These are phyloP conservation scores for Colletotrichum aenigma DNA, from an alignment of 2,329 filamentous ascomycete genomes.

Conservation along the genomic window DNA sequence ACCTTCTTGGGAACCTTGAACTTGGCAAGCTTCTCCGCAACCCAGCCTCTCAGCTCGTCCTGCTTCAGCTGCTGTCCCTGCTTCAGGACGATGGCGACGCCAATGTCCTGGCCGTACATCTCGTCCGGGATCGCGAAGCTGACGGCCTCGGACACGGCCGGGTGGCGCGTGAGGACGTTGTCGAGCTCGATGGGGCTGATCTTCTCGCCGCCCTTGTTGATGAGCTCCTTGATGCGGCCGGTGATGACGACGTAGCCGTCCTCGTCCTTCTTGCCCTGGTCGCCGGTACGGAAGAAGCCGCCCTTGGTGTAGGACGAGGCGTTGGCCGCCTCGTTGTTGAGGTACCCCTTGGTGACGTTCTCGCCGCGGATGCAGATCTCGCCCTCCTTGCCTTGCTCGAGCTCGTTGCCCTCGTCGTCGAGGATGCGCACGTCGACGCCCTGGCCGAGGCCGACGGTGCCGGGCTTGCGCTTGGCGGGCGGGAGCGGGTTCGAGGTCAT, in stretches of 20 bases:
- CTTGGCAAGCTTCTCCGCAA: constrained; percentile 73
- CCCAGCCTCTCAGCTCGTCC: constrained; percentile 70
- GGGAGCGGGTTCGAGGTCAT: constrained; percentile 81
- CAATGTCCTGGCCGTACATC: constrained; percentile 83
- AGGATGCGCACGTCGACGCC: constrained; percentile 84
- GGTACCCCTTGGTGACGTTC: constrained; percentile 84
- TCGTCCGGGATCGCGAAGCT: constrained; percentile 85
- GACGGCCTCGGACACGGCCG: constrained; percentile 77
- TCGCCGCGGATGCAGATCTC: constrained; percentile 84
- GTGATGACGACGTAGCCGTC: constrained; percentile 88
- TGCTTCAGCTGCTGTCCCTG: constrained; percentile 59
- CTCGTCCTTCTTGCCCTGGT: constrained; percentile 80
- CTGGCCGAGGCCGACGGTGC: constrained; percentile 82
- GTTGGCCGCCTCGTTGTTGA: constrained; percentile 83
- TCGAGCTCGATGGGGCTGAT: constrained; percentile 89
- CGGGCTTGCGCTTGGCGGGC: constrained; percentile 75
- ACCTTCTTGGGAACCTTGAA: constrained; percentile 89
- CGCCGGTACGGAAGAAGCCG: constrained; percentile 88
- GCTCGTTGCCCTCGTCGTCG: constrained; percentile 69
- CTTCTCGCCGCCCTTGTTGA: constrained; percentile 90
- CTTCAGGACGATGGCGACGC: constrained; percentile 77
- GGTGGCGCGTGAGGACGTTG: constrained; percentile 78
- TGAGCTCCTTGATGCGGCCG: constrained; percentile 91
- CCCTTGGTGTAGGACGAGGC: constrained; percentile 71
- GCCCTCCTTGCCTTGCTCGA: constrained; percentile 72